Evolutionary conservation across 192 early-diverging fungal genomes (phyloP), one percentile per base, ranked within the genome.

Genomic region (Coemansia sp.): DNA sequence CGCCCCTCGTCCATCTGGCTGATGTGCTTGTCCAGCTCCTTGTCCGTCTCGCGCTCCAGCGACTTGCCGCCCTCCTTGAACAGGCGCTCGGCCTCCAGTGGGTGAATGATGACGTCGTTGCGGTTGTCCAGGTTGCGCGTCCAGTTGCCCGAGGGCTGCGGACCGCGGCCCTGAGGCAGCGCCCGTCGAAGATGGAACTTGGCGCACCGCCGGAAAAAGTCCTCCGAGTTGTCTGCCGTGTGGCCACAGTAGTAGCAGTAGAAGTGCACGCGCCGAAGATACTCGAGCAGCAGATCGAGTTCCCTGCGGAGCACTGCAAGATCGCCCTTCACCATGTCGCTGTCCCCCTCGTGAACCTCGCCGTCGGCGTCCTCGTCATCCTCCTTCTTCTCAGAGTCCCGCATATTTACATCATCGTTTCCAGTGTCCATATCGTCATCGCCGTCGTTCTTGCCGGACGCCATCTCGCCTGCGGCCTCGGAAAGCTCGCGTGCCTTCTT

Each of bases 161-260:
- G 71, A 8, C 72, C 57, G 52, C 75, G 71, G 57, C 62, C 64
- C 10, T 59, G 20, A 6, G 65, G 59, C 66, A 83, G 56, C 12
- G 62, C 71, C 5, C 69, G 87, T 9, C 85, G 87, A 55, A 83
- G 77, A 60, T 91, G 90, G 51, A 80, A 76, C 45, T 87, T 72
- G 26, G 84, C 79, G 62, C 93, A 93, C 62, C 91, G 89, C 65
- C 95, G 89, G 45, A 72, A 65, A 79, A 95, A 90, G 81, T 97
- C 95, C 75, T 99, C 95, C 6, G 87, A 67, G 68, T 84, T 90
- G 63, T 92, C 90, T 52, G 90, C 89, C 34, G 95, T 93, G 60
- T 89, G 77, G 14, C 91, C 94, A 66, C 91, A 93, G 86, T 99
- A 99, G 85, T 97, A 98, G 87, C 96, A 96, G 72, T 92, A 99